These are phyloP conservation scores for Penicillium sp. DNA, from an alignment of 2,329 filamentous ascomycete species.

Conservation along the genomic window DNA sequence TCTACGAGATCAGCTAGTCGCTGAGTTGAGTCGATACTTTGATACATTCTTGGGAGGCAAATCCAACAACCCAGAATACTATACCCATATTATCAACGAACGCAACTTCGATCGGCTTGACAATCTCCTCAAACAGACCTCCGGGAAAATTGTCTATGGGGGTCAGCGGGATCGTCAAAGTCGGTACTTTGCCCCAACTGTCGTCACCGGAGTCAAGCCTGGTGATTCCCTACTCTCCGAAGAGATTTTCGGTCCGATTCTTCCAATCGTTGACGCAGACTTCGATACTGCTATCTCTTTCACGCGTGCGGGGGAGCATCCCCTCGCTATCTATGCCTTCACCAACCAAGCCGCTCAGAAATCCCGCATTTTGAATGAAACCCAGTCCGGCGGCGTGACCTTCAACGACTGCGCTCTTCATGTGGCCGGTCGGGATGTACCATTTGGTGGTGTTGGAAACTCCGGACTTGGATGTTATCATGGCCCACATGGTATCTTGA, in stretches of 20 bases:
- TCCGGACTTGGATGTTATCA: conserved; percentile 53
- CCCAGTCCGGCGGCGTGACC: conserved; percentile 52
- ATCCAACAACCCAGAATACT: conserved; percentile 19
- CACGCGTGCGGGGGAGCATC: conserved; percentile 25
- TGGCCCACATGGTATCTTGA: conserved; percentile 50
- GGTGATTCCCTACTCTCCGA: conserved; percentile 45
- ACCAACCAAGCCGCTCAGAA: conserved; percentile 38
- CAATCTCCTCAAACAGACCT: conserved; percentile 36
- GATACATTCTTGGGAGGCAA: conserved; percentile 31
- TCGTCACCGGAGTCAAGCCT: conserved; percentile 39
- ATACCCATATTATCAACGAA: conserved; percentile 45
- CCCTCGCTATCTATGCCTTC: conserved; percentile 47
- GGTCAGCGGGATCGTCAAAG: conserved; percentile 33
- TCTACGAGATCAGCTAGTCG: conserved; percentile 41
- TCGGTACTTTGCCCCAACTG: conserved; percentile 39
- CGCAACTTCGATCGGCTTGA: conserved; percentile 46
- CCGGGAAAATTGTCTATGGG: conserved; percentile 41
- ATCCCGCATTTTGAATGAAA: conserved; percentile 30
- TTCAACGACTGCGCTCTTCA: conserved; percentile 53
- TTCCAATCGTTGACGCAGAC: conserved; percentile 40
- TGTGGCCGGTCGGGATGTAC: conserved; percentile 42
- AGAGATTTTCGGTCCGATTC: conserved; percentile 49
- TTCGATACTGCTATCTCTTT: conserved; percentile 30
- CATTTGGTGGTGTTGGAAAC: conserved; percentile 53
- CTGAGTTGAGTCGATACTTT: conserved; percentile 35